Base-by-base conservation (phyloP, 345 rosid species). In the Acer campestre region DNA sequence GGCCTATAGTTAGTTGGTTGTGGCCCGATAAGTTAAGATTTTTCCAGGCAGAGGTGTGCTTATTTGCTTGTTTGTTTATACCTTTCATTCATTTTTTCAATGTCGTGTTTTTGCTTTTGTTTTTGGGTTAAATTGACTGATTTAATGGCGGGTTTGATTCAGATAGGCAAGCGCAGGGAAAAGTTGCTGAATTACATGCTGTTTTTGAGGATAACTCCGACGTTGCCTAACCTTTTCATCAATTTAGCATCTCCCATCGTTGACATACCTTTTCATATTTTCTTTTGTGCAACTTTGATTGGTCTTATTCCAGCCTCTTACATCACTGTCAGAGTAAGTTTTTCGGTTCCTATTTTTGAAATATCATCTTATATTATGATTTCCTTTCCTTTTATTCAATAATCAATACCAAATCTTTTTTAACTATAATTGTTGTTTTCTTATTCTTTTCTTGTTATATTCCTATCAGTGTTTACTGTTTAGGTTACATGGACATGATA, bases 221-320 rank as follows among this genome's bases (percentile, higher is more conserved):
- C 99, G 0, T 78, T 96, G 66, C 99, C 99, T 73, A 96, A 96
- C 85, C 97, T 96, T 20, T 96, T 96, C 51, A 96, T 96, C 85
- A 96, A 94, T 88, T 83, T 96, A 89, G 99, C 98, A 13, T 96
- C 99, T 75, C 97, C 98, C 0, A 96, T 96, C 8, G 97, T 96
- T 55, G 98, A 96, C 84, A 89, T 96, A 78, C 99, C 99, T 16
- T 96, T 94, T 85, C 98, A 92, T 86, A 75, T 94, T 70, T 96
- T 96, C 98, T 94, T 94, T 77, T 78, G 82, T 81, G 99, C 98
- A 35, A 96, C 98, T 72, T 79, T 91, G 86, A 79, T 94, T 70
- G 98, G 99, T 77, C 90, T 96, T 82, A 87, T 94, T 38, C 99
- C 99, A 2, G 97, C 99, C 38, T 88, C 99, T 56, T 94, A 90